Evolutionary conservation across 306 rosid genomes (phyloP).

Genomic region (Malus sieversii): DNA sequence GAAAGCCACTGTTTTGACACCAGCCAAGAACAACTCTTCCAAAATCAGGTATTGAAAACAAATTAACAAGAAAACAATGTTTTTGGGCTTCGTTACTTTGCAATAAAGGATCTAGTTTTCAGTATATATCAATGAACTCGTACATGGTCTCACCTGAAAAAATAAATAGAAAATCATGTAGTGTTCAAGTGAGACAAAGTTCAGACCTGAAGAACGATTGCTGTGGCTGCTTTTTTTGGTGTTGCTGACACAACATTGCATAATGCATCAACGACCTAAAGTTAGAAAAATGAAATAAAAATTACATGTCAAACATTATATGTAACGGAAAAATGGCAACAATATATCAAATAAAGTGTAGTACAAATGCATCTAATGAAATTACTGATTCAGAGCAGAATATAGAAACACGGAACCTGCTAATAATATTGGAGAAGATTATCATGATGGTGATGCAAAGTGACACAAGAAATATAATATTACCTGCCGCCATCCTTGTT

Average conservation of each 20-base stretch:
- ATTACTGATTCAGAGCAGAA: background rate
- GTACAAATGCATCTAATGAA: background rate
- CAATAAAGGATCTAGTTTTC: background rate
- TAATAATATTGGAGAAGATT: background rate
- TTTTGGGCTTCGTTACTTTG: background rate
- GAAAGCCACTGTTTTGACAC: conserved; percentile 9
- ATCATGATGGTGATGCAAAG: background rate
- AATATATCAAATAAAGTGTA: background rate
- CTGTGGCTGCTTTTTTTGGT: conserved; percentile 87
- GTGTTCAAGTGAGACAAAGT: conserved; percentile 21
- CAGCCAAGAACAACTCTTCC: conserved; percentile 4
- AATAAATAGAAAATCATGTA: background rate
- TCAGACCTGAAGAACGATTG: conserved; percentile 90
- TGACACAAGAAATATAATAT: conserved; percentile 6
- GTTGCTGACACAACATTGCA: conserved; percentile 92
- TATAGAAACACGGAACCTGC: background rate
- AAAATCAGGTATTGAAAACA: conserved; percentile 6
- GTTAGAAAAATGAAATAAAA: conserved; percentile 7
- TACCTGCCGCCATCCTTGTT: conserved; percentile 99
- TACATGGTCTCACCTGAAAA: background rate
- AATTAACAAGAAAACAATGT: background rate
- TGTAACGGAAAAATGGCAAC: background rate
- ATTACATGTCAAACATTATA: background rate
- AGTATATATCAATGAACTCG: background rate
- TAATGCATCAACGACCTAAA: conserved; percentile 89